Evolutionary conservation across 148 eudicot species (phyloP).

Genomic region (Beta vulgaris): DNA sequence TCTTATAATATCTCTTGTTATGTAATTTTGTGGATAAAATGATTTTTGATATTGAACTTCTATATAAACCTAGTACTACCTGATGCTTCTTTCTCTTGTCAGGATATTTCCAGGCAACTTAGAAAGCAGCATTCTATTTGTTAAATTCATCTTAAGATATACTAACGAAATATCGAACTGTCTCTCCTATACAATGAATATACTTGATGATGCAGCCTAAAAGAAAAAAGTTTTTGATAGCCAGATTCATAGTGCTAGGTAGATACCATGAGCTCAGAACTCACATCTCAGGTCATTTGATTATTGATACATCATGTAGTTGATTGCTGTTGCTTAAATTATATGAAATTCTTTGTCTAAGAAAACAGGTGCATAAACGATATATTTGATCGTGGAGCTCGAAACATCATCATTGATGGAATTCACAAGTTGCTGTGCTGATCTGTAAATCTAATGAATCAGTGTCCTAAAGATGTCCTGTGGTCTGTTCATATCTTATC

Average conservation of each 20-base stretch:
- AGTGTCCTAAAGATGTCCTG: conserved; percentile 1
- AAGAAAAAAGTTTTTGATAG: not conserved
- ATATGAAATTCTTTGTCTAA: not conserved
- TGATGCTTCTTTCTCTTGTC: not conserved
- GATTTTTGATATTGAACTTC: not conserved
- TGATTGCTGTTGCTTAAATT: not conserved
- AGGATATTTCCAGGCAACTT: not conserved
- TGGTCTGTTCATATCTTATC: conserved; percentile 18
- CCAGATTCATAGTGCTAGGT: not conserved
- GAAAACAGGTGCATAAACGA: not conserved
- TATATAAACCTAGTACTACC: not conserved
- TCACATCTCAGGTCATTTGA: not conserved
- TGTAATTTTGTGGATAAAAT: not conserved
- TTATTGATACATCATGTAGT: not conserved
- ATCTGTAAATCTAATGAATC: not conserved
- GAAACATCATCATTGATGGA: not conserved
- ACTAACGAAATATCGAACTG: not conserved
- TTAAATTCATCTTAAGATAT: not conserved
- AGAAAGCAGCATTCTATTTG: not conserved
- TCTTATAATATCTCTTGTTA: not conserved
- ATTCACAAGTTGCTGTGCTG: conserved; percentile 5
- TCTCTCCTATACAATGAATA: not conserved
- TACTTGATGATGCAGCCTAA: not conserved
- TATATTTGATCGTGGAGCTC: not conserved
- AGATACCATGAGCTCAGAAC: not conserved